Base-by-base conservation (phyloP, 2,329 filamentous ascomycete species). In the Trichoderma cornu-damae region DNA sequence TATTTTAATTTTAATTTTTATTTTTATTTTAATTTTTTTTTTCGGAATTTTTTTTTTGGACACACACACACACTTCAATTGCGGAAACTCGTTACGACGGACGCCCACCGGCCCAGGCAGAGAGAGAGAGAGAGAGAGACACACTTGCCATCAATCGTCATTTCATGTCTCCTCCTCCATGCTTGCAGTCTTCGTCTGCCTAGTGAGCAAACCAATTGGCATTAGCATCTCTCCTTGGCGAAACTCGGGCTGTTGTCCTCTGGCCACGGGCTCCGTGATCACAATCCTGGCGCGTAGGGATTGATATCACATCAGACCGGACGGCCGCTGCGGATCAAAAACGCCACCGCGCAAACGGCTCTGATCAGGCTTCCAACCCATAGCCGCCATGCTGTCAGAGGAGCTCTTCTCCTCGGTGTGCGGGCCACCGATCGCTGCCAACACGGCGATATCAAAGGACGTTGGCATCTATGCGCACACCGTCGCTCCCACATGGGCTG, bases 401-500 rank as follows among this genome's bases (percentile, higher is more conserved):
- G 77, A 79, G 59, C 83, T 86, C 67, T 76, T 85, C 62, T 80
- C 81, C 34, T 75, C 83, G 51, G 76, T 85, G 60, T 77, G 77
- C 56, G 83, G 83, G 22, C 77, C 79, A 44, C 82, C 79, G 3
- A 70, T 85, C 58, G 73, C 81, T 60, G 79, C 83, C 66, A 85
- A 85, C 68, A 85, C 83, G 2, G 79, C 82, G 62, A 77, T 86
- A 53, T 78, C 81, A 58, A 85, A 93, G 73, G 91, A 96, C 74
- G 86, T 90, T 49, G 90, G 89, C 65, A 90, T 97, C 68, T 94
- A 95, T 74, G 73, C 89, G 57, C 89, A 96, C 72, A 86, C 90
- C 61, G 81, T 91, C 65, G 88, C 90, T 66, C 92, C 92, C 38
- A 81, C 87, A 54, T 82, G 87, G 62, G 80, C 84, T n/a, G 83